Evolutionary conservation across 148 eudicot genomes (phyloP).

Genomic region (Agrostemma githago): DNA sequence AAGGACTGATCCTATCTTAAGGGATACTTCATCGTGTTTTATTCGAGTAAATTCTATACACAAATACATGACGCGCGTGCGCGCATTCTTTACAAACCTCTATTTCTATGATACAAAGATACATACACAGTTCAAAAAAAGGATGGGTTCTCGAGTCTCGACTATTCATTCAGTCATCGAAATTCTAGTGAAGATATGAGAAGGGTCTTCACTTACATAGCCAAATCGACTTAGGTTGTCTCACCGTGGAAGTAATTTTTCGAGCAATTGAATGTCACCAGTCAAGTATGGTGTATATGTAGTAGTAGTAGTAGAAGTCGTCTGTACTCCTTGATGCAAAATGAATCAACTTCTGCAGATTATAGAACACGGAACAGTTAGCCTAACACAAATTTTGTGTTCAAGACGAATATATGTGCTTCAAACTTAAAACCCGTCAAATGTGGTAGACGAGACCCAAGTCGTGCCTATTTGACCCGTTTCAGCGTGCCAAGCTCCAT

Average conservation of each 20-base stretch:
- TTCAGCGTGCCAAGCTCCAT: no score
- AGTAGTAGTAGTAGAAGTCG: neutral
- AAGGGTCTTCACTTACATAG: constrained; percentile 18
- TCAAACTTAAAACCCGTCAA: no score
- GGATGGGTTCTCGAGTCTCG: constrained; percentile 10
- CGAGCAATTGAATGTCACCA: constrained; percentile 12
- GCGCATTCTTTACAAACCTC: constrained; percentile 23
- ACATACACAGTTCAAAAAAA: constrained; percentile 12
- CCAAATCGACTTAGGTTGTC: constrained; percentile 6
- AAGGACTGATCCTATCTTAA: constrained; percentile 13
- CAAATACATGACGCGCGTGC: constrained; percentile 16
- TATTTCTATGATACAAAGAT: constrained; percentile 24
- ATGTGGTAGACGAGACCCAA: no score
- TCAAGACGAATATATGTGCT: no score
- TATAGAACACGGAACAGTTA: neutral
- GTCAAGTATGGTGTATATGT: constrained; percentile 10
- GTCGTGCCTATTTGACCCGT: no score
- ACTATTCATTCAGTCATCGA: neutral
- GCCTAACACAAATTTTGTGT: no score
- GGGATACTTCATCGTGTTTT: constrained; percentile 10
- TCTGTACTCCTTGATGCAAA: neutral
- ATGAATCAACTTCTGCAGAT: constrained; percentile 22
- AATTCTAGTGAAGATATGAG: constrained; percentile 2
- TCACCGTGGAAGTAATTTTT: constrained; percentile 6
- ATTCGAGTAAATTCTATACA: constrained; percentile 28